These are phyloP conservation scores for Vitis labrusca DNA, from an alignment of 164 flowering plant genomes.

Conservation along the genomic window DNA sequence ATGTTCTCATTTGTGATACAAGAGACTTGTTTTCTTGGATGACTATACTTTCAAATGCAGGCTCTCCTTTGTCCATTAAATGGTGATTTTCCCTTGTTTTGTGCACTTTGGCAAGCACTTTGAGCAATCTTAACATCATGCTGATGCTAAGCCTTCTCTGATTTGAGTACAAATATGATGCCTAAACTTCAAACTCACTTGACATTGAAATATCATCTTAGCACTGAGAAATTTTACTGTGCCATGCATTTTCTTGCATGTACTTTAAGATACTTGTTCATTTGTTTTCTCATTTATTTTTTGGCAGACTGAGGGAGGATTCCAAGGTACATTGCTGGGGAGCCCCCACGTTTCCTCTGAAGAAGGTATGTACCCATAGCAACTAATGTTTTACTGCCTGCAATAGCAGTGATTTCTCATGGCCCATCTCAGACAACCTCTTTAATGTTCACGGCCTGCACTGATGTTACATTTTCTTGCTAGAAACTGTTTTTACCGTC, in stretches of 20 bases:
- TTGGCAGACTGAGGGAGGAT: slow-evolving; percentile 39
- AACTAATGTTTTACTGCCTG: too few relatives aligned
- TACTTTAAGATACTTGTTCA: not conserved
- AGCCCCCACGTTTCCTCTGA: slow-evolving; percentile 40
- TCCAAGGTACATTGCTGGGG: slow-evolving; percentile 57
- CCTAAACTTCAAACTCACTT: not conserved
- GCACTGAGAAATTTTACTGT: not conserved
- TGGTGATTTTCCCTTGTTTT: not conserved
- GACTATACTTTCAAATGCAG: not conserved
- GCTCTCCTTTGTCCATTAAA: too few relatives aligned
- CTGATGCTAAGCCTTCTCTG: not conserved
- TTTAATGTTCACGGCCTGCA: not conserved
- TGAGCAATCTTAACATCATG: not conserved
- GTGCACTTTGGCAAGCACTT: not conserved
- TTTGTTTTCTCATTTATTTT: not conserved
- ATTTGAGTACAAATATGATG: not conserved
- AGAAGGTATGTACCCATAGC: slow-evolving; percentile 36
- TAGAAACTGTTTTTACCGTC: too few relatives aligned
- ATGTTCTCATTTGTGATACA: not conserved
- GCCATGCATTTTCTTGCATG: not conserved
- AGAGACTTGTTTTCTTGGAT: not conserved
- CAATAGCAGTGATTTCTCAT: not conserved
- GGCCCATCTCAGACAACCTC: not conserved
- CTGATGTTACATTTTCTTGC: too few relatives aligned
- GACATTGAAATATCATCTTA: not conserved